Evolutionary conservation across 73 alveolate species (phyloP).

Genomic region (Uronychia binucleata): DNA sequence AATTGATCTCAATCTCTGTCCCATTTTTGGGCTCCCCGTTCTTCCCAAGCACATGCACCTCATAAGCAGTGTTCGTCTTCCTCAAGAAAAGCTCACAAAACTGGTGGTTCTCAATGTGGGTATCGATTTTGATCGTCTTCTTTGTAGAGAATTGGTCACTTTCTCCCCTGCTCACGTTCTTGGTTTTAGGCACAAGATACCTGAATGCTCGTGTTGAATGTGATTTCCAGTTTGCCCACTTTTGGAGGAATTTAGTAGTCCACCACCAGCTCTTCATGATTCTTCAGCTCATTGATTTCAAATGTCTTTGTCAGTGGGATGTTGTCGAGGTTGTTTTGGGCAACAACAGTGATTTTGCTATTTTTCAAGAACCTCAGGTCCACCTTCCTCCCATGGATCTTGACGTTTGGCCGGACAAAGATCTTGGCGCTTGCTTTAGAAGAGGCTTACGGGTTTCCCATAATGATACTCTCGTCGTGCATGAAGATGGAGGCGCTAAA

Average conservation of each 20-base stretch:
- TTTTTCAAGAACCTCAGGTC: slow-evolving; percentile 31
- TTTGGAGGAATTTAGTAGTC: slow-evolving; percentile 40
- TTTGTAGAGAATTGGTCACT: not conserved
- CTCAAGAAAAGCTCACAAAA: slow-evolving; percentile 36
- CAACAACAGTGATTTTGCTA: slow-evolving; percentile 39
- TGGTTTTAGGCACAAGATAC: slow-evolving; percentile 1
- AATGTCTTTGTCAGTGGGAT: slow-evolving; percentile 29
- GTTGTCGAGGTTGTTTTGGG: slow-evolving; percentile 23
- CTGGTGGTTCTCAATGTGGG: not conserved
- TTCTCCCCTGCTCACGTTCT: slow-evolving; percentile 4
- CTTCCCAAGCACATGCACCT: slow-evolving; percentile 39
- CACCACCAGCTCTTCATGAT: not conserved
- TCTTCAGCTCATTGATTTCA: not conserved
- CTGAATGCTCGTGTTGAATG: slow-evolving; percentile 7
- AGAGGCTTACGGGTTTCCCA: slow-evolving; percentile 43
- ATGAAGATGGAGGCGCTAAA: slow-evolving; percentile 10
- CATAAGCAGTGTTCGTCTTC: slow-evolving; percentile 10
- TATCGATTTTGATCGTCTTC: not conserved
- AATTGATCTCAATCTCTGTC: not conserved
- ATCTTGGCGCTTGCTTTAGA: slow-evolving; percentile 18
- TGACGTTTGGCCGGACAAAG: slow-evolving; percentile 44
- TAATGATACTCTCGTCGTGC: slow-evolving; percentile 39
- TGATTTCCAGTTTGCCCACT: not conserved
- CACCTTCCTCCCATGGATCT: slow-evolving; percentile 35
- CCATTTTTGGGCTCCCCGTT: slow-evolving; percentile 52